Conservation (phyloP, 1,284 basidiomycete species). For the Rhizoctonia solani region DNA sequence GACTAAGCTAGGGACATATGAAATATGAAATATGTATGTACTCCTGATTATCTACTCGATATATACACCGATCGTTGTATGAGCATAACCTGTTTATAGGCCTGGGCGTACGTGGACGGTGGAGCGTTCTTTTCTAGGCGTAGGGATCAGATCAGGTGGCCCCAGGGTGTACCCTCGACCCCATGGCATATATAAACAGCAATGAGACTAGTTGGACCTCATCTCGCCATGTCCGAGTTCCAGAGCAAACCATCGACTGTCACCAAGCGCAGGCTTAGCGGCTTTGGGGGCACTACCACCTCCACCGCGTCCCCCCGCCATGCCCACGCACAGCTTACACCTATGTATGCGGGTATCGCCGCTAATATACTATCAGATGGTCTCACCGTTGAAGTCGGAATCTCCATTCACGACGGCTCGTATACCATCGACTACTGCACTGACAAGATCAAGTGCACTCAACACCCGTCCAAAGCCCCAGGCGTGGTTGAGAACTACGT, state of each 20-base stretch:
- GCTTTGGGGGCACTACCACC: slow-evolving; percentile 51
- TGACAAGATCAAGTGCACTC: slow-evolving; percentile 54
- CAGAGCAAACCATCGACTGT: slow-evolving; percentile 64
- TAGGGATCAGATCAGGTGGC: not conserved
- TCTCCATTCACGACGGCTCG: slow-evolving; percentile 78
- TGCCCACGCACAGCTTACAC: slow-evolving; percentile 51
- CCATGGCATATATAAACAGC: not conserved
- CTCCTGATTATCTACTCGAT: no score
- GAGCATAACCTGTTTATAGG: no score
- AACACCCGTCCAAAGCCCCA: slow-evolving; percentile 44
- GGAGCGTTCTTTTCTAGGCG: no score
- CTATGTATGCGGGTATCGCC: slow-evolving; percentile 82
- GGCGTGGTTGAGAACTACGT: slow-evolving; percentile 64
- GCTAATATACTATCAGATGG: slow-evolving; percentile 62
- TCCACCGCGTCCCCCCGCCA: slow-evolving; percentile 34
- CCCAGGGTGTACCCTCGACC: slow-evolving; percentile 20
- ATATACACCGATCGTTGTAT: no score
- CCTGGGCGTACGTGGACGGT: no score
- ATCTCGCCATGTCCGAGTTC: slow-evolving; percentile 47
- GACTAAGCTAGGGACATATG: no score
- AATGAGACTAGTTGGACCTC: no score
- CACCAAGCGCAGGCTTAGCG: slow-evolving; percentile 68
- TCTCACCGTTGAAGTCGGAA: slow-evolving; percentile 65
- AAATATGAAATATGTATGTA: no score
- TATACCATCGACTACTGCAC: slow-evolving; percentile 76